Evolutionary conservation across 257 asterid species (phyloP).

Genomic region (Coffea eugenioides): DNA sequence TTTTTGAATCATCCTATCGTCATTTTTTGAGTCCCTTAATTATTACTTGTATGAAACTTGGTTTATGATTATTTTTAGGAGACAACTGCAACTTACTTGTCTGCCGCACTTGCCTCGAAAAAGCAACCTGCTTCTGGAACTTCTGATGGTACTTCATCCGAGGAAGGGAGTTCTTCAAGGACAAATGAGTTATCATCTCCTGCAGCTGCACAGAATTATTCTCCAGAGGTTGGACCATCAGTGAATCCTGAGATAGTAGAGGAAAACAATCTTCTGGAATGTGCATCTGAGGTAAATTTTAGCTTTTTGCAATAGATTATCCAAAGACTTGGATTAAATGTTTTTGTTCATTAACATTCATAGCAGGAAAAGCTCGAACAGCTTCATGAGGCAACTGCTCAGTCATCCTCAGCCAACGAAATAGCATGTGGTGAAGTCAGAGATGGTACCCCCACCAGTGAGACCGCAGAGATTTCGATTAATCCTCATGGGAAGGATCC

Average conservation of each 20-base stretch:
- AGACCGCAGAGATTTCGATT: constrained; percentile 29
- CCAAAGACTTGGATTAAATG: neutral
- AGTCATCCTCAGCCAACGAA: constrained; percentile 30
- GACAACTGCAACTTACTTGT: constrained; percentile 72
- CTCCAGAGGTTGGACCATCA: constrained; percentile 35
- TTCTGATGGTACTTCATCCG: constrained; percentile 40
- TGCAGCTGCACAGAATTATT: constrained; percentile 18
- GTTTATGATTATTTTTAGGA: constrained; percentile 44
- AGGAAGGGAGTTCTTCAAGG: constrained; percentile 45
- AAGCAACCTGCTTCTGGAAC: constrained; percentile 41
- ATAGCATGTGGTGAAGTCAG: constrained; percentile 26
- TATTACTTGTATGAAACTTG: no score
- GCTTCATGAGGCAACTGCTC: constrained; percentile 32
- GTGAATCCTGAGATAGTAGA: constrained; percentile 32
- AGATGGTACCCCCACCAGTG: constrained; percentile 32
- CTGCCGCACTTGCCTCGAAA: constrained; percentile 73
- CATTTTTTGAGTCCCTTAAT: no score
- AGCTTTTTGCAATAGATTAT: constrained; percentile 4
- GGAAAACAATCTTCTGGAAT: constrained; percentile 33
- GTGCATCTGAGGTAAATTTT: constrained; percentile 44
- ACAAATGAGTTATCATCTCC: constrained; percentile 33
- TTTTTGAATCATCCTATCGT: no score
- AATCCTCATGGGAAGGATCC: constrained; percentile 31
- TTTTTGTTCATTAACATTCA: constrained; percentile 18
- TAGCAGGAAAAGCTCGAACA: constrained; percentile 45